These are phyloP conservation scores for Fusarium transvaalense DNA, from an alignment of 2,329 filamentous ascomycete genomes.

Conservation along the genomic window DNA sequence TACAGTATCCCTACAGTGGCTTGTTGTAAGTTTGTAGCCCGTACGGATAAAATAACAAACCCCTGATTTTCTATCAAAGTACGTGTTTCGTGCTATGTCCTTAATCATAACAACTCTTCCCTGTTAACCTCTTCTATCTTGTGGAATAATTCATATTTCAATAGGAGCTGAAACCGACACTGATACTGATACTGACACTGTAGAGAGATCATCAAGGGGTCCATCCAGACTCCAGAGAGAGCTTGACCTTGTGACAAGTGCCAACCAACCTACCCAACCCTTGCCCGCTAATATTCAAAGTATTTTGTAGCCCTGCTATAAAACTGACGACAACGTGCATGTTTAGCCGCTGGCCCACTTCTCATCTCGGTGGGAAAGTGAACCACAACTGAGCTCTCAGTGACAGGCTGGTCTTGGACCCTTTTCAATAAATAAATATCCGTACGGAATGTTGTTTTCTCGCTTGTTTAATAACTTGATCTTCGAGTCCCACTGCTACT, in stretches of 20 bases:
- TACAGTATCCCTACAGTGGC: not conserved
- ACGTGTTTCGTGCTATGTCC: not conserved
- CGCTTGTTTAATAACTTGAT: not conserved
- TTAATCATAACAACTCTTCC: not conserved
- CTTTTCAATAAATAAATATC: not conserved
- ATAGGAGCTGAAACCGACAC: constrained; percentile 14
- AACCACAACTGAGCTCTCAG: constrained; percentile 17
- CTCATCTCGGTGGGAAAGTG: constrained; percentile 19
- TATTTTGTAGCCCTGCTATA: constrained; percentile 1
- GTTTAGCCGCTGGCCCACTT: constrained; percentile 27
- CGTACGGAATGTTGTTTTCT: constrained; percentile 1
- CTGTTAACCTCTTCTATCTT: not conserved
- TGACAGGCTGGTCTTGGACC: not conserved
- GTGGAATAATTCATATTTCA: not conserved
- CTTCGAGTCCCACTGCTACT: not conserved
- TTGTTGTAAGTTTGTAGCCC: constrained; percentile 7
- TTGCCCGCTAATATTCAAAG: constrained; percentile 25
- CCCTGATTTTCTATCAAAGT: not conserved
- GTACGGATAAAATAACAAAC: constrained; percentile 1
- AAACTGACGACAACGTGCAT: constrained; percentile 39
- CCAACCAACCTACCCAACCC: too few relatives aligned
- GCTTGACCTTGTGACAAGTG: constrained; percentile 29
- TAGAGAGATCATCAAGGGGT: constrained; percentile 18
- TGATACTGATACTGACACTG: not conserved
- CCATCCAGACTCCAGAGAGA: too few relatives aligned